Evolutionary conservation across 1,139 yeast species (phyloP), one percentile per base, ranked within the genome.

Genomic region (Sugiyamaella novakii): DNA sequence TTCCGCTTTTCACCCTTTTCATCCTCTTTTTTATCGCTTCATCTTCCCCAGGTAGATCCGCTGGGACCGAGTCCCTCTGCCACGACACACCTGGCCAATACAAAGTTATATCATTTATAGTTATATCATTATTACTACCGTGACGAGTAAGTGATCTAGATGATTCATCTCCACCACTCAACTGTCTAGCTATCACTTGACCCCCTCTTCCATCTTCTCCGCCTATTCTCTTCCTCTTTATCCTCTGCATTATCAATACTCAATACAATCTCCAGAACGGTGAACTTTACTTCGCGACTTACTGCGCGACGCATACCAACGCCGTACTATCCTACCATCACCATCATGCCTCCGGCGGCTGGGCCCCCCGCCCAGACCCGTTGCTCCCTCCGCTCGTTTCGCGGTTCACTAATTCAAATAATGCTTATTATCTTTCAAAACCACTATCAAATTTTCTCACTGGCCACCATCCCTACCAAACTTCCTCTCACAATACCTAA

Each of bases 31-130:
- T 28, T 6, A 30, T 25, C 11, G 46, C 44, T 7, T 18, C 24
- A 3, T n/a, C 38, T 14, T 28, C 44, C 3, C 33, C 24, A 25
- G 44, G 17, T 7, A 31, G 24, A 18, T 41, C 45, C 3, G 24
- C 42, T 10, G 49, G 37, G 7, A 27, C 35, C 39, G 42, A 30
- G 18, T 45, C 42, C 38, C 37, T 19, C 34, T 30, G 17, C 39
- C 36, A 34, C 17, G 17, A 22, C 29, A 12, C 40, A 14, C 22
- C 39, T 21, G 31, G 2, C 12, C 24, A 14, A 28, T 22, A 34
- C 11, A 28, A n/a, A 17, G 27, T 28, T 10, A 30, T 14, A 31
- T 33, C 43, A 11, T 24, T 31, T 31, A 39, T 21, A 39, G 34
- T 15, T 17, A 39, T 39, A 39, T 39, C 43, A n/a, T n/a, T n/a